Evolutionary conservation across 2,329 filamentous ascomycete species (phyloP).

Genomic region (Venturia oleaginea): DNA sequence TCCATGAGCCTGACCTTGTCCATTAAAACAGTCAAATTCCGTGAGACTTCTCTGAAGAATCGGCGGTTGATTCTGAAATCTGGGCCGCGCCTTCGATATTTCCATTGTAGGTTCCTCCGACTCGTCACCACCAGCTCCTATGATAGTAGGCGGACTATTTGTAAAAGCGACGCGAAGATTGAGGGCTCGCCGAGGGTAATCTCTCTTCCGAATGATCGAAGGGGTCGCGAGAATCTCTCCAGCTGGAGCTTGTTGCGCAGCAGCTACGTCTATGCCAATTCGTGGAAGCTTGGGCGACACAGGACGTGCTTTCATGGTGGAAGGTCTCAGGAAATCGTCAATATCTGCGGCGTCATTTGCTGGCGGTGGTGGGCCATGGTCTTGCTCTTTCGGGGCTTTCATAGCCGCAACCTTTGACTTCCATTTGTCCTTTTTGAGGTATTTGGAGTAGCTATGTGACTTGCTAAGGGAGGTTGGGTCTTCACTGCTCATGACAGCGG

Average conservation of each 20-base stretch:
- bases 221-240: conserved; percentile 21
- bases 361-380: conserved; percentile 25
- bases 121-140: conserved; percentile 88
- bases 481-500: conserved; percentile 3
- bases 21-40: conserved; percentile 20
- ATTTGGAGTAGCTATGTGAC: conserved; percentile 21
- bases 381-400: conserved; percentile 18
- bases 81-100: conserved; percentile 44
- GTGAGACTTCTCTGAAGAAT: conserved; percentile 15
- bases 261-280: conserved; percentile 42
- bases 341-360: conserved; percentile 38
- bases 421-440: conserved; percentile 37
- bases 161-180: conserved; percentile 62
- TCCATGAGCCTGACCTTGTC: conserved; percentile 23
- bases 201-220: conserved; percentile 8
- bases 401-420: conserved; percentile 19
- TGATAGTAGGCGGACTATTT: conserved; percentile 64
- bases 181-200: conserved; percentile 16
- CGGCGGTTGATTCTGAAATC: conserved; percentile 17
- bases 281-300: conserved; percentile 26
- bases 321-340: conserved; percentile 49
- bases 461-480: neutral
- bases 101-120: conserved; percentile 62
- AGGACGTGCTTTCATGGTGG: conserved; percentile 34
- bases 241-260: conserved; percentile 36